phyloP scores from a whole-genome alignment of 768 basidiomycete genomes.

The Chalciporus sphaerocephalus region DNA sequence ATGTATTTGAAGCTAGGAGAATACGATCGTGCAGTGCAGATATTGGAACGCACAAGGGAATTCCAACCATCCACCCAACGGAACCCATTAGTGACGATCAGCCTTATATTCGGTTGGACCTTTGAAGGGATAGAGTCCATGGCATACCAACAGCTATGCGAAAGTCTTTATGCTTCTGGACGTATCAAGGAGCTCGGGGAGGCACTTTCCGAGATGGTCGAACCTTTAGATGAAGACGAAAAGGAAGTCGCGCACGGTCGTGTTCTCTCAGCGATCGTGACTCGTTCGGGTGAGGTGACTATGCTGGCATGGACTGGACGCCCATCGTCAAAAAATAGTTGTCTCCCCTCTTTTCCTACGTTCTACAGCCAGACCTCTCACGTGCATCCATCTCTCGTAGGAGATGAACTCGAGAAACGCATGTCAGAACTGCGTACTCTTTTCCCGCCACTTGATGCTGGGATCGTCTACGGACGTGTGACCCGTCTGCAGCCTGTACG shows the following conservation, averaged over 20 bases:
- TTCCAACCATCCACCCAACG: not conserved
- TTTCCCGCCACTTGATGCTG: not conserved
- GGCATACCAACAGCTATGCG: not conserved
- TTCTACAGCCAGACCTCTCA: not conserved
- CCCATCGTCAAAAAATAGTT: not conserved
- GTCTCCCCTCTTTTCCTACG: not conserved
- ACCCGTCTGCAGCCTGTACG: not conserved
- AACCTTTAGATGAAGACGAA: not conserved
- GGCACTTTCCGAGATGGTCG: not conserved
- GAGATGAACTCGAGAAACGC: not conserved
- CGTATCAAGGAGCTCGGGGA: not conserved
- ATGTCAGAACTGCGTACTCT: not conserved
- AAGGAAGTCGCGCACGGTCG: not conserved
- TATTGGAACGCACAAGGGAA: not conserved
- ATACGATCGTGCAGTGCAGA: not conserved
- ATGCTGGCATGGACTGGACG: not conserved
- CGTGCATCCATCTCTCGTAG: not conserved
- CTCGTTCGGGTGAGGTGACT: not conserved
- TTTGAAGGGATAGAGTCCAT: not conserved
- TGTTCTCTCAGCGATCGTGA: not conserved
- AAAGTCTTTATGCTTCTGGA: not conserved
- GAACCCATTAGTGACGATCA: not conserved
- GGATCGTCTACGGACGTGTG: not conserved
- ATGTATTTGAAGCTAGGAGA: not conserved
- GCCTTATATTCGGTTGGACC: not conserved